Evolutionary conservation across 371 early-diverging fungal genomes (phyloP), one percentile per base, ranked within the genome.

Genomic region (Sanchytrium tribonematis): DNA sequence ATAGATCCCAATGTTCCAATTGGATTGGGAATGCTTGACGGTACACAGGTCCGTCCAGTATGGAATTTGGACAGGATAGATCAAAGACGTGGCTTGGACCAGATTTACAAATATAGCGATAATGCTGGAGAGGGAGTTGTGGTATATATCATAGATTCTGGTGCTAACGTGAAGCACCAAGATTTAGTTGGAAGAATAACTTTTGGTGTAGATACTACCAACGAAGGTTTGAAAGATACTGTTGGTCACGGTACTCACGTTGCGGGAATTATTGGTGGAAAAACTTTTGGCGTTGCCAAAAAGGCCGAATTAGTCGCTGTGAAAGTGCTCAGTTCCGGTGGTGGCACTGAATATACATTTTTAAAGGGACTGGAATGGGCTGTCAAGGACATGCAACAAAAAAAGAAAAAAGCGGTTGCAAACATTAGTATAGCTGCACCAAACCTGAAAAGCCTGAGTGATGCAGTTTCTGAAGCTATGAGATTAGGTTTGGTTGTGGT

Each of bases 351-450:
- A n/a, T n/a, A n/a, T n/a, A n/a, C n/a, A 48, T 48, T 48, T 48
- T 5, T 48, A 12, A 48, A 48, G 5, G 48, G 12, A 22, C 5
- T 48, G 22, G 22, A 48, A 12, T 48, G 48, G 48, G 22, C 22
- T 48, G 22, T 48, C 5, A 48, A 48, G 5, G 48, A 48, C 22
- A 22, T 22, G 12, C 12, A 48, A 22, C 5, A 22, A 48, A 48
- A 22, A 48, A 22, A 48, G 5, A 48, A 12, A 12, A 84, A 78
- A 72, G 74, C 90, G 28, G 93, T 88, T 12, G 93, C 91, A 74
- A 95, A 94, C 79, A 93, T 97, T 93, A 85, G 86, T 71, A 79
- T 97, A 68, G 94, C 93, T 71, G 93, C 93, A 72, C 17, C 12
- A 17, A 27, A 69, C 22, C 22, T 22, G 22, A 48, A 48, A 48